Evolutionary conservation across 139 green algal genomes (phyloP), one percentile per base, ranked within the genome.

Genomic region (Chlorella sp.): DNA sequence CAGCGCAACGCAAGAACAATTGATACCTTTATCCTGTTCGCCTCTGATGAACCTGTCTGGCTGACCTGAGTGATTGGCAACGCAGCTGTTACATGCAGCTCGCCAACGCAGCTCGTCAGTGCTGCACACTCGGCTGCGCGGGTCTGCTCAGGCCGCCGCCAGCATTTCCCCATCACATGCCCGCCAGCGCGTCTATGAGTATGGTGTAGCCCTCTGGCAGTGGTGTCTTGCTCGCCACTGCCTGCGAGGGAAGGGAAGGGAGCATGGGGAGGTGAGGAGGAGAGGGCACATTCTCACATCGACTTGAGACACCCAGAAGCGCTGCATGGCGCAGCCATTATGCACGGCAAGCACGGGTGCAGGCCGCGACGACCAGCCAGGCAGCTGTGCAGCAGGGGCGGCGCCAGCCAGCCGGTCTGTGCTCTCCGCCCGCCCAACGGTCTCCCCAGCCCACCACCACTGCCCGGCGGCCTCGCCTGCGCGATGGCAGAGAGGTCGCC

Each of bases 121-220:
- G 7, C 19, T 19, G 48, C 3, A n/a, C 31, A 65, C 23, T 31
- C 31, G 40, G 58, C 58, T 42, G 60, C 60, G 25, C 17, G 17
- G 35, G 35, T 27, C 17, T 4, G 35, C 19, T 4, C 60, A 33
- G 35, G 14, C 15, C 17, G n/a, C 33, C 6, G n/a, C 33, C 2
- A 27, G 4, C 59, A 45, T n/a, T 6, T n/a, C 31, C 11, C 45
- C 38, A 6, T 82, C 45, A 83, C 38, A 84, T 63, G 8, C 71
- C 91, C 25, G 93, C 94, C 29, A 98, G 85, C 0, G 86, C 93
- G 66, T 98, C 91, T 41, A 98, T 94, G 63, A 98, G 95, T 25
- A 97, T 76, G 8, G 87, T 79, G 72, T 97, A 97, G 0, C 94
- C 94, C 76, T 98, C 94, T 55, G 91, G 76, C 29, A 97, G 76